A percentile compares a stretch with the other conserved stretches of the same genome.
These are phyloP conservation scores for Leishmania guyanensis DNA, from an alignment of 208 protist genomes.

Conservation along the genomic window DNA sequence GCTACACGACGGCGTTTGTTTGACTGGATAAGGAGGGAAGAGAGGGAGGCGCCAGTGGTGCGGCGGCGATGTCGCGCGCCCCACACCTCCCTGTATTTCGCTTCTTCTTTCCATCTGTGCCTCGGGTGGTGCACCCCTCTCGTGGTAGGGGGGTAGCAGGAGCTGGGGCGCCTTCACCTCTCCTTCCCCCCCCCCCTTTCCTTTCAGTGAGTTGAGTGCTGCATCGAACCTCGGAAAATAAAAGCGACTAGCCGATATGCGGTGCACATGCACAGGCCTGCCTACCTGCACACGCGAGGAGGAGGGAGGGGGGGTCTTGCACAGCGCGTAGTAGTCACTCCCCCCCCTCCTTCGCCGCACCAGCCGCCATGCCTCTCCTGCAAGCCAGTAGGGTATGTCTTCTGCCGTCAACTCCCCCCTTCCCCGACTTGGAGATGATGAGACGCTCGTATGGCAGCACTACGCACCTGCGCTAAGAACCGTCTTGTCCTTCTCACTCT, in stretches of 20 bases:
- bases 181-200: neutral
- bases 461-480: too few species aligned
- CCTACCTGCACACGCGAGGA: neutral
- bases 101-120: too few species aligned
- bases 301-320: neutral
- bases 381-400: too few species aligned
- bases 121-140: neutral
- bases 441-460: neutral
- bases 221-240: neutral
- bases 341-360: too few species aligned
- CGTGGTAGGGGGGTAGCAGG: neutral
- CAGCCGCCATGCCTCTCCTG: too few species aligned
- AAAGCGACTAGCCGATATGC: neutral
- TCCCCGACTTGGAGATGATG: neutral
- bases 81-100: neutral
- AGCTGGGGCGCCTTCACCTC: neutral
- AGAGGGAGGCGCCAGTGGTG: neutral
- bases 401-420: too few species aligned
- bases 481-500: neutral
- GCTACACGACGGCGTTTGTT: neutral
- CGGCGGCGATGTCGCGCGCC: neutral
- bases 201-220: neutral
- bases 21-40: neutral
- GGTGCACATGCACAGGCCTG: neutral
- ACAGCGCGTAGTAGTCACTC: neutral